These are phyloP conservation scores for Fusarium sulawesiense DNA, from an alignment of 2,329 filamentous ascomycete species.

Conservation along the genomic window DNA sequence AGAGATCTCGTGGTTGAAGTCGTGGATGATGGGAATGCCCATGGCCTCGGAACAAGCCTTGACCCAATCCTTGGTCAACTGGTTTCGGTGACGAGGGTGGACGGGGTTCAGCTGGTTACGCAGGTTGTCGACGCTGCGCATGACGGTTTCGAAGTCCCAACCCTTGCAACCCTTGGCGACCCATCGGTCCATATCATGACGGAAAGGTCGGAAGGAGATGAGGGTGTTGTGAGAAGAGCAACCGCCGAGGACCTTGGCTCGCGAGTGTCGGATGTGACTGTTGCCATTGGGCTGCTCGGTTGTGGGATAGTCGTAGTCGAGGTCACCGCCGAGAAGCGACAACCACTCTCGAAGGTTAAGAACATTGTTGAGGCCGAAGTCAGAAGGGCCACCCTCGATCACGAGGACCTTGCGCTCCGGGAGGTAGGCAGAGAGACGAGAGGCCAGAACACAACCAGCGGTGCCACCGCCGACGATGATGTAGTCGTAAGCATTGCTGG, in stretches of 20 bases:
- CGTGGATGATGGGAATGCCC: constrained; percentile 81
- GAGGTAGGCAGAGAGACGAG: constrained; percentile 83
- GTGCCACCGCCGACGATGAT: constrained; percentile 88
- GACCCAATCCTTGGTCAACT: constrained; percentile 92
- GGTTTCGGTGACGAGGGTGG: constrained; percentile 85
- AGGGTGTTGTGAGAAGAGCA: constrained; percentile 95
- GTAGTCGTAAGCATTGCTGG: constrained; percentile 81
- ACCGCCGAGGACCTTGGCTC: constrained; percentile 90
- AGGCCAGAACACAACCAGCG: constrained; percentile 85
- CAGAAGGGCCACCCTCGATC: constrained; percentile 89
- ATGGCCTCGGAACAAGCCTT: constrained; percentile 81
- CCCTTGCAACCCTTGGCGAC: constrained; percentile 82
- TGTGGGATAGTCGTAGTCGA: constrained; percentile 92
- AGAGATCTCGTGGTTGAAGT: constrained; percentile 89
- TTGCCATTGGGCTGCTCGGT: constrained; percentile 93
- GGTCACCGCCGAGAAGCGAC: constrained; percentile 82
- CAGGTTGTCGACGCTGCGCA: constrained; percentile 82
- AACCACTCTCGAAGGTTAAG: constrained; percentile 90
- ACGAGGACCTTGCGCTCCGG: constrained; percentile 84
- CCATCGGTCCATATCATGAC: constrained; percentile 89
- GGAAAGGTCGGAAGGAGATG: constrained; percentile 91
- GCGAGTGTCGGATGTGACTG: constrained; percentile 90
- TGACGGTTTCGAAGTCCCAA: constrained; percentile 89
- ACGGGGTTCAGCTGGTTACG: constrained; percentile 93
- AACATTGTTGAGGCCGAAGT: constrained; percentile 88